A percentile compares a stretch with the other conserved stretches of the same genome.
Conservation (phyloP, 352 stramenopile species). For the Thalassiosira exigua region DNA sequence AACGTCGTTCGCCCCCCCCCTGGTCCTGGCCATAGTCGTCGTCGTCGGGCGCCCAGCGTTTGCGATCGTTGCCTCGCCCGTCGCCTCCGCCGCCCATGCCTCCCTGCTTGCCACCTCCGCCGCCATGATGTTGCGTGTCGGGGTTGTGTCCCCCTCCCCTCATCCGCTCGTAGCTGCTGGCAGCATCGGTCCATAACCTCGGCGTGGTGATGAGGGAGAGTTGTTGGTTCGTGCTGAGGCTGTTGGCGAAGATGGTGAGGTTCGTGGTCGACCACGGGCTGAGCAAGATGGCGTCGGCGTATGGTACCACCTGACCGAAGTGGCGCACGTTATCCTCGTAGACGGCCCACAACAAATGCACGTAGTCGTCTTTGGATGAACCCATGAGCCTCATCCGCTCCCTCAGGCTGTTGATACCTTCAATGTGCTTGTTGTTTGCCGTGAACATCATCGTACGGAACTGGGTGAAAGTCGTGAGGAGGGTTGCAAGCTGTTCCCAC, state of each 20-base stretch:
- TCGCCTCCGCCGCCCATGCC: too few species aligned
- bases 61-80: neutral
- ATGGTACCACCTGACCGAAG: too few species aligned
- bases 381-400: neutral
- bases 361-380: neutral
- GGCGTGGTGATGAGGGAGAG: neutral
- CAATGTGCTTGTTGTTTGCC: neutral
- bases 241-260: too few species aligned
- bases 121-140: neutral
- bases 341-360: neutral
- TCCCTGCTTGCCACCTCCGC: neutral
- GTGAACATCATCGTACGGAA: neutral
- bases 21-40: neutral
- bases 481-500: neutral
- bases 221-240: too few species aligned
- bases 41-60: neutral
- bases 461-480: neutral
- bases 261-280: neutral
- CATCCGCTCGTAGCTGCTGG: neutral
- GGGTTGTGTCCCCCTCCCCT: neutral
- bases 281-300: neutral
- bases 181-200: neutral
- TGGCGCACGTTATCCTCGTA: too few species aligned
- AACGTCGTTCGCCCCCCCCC: too few species aligned
- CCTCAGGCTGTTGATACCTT: neutral